Conservation (phyloP, 176 grass and related monocot genomes). For the Lolium perenne region DNA sequence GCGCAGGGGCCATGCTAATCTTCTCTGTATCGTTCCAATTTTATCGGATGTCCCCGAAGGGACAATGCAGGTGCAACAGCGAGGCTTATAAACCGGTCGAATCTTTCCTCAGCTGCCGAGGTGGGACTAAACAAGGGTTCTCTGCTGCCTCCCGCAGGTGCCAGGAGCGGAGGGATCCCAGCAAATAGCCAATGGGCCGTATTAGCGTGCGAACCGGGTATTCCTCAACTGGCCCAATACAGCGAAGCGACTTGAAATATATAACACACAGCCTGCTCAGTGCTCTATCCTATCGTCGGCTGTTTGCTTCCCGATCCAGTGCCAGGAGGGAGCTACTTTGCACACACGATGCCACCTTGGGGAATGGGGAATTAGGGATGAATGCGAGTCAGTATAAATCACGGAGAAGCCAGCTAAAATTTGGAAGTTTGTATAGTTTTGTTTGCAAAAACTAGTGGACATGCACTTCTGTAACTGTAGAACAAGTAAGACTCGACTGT, state of each 20-base stretch:
- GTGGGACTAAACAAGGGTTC: not conserved
- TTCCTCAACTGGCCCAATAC: not conserved
- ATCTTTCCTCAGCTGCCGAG: not conserved
- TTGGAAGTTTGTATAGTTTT: no score
- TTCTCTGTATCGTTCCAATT: constrained; percentile 4
- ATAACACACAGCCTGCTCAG: not conserved
- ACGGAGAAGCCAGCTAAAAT: no score
- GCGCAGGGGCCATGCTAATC: constrained; percentile 15
- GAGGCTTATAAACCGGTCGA: not conserved
- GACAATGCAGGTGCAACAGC: not conserved
- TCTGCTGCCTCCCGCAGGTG: not conserved
- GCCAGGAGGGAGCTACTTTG: no score
- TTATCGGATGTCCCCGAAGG: not conserved
- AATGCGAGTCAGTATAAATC: no score
- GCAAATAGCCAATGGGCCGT: not conserved
- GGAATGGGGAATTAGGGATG: no score
- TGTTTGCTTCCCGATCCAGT: no score
- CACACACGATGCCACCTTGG: no score
- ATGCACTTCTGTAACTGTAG: no score
- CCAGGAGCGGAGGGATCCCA: not conserved
- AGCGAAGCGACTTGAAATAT: not conserved
- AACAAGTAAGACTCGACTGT: no score
- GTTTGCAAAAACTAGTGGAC: no score
- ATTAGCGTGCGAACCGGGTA: not conserved
- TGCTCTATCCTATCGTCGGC: not conserved